These are phyloP conservation scores for Yamadazyma olivae DNA, from an alignment of 805 yeast species.

Conservation along the genomic window DNA sequence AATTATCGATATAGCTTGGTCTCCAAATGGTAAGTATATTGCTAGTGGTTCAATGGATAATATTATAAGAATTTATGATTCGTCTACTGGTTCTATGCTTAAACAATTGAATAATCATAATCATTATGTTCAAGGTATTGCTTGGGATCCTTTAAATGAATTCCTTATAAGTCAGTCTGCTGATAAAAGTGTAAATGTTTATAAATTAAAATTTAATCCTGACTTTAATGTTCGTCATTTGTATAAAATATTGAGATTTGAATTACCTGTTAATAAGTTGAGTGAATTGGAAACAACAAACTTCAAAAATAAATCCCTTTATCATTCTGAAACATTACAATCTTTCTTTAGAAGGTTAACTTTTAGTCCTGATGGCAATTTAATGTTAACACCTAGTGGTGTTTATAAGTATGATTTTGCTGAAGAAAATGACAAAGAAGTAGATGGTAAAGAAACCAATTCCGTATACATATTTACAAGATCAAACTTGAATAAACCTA, in stretches of 20 bases:
- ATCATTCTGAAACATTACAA: constrained; percentile 83
- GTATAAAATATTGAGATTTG: constrained; percentile 15
- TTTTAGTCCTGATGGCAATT: constrained; percentile 87
- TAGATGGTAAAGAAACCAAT: constrained; percentile 41
- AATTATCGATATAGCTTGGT: constrained; percentile 90
- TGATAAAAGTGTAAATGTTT: constrained; percentile 78
- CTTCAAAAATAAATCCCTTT: constrained; percentile 29
- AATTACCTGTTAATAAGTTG: constrained; percentile 10
- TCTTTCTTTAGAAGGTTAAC: constrained; percentile 85
- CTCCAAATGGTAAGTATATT: constrained; percentile 73
- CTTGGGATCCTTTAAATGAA: constrained; percentile 88
- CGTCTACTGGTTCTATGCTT: constrained; percentile 53
- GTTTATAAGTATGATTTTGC: constrained; percentile 37
- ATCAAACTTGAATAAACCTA: constrained; percentile 65
- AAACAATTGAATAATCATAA: constrained; percentile 67
- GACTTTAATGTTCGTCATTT: constrained; percentile 12
- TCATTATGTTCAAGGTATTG: constrained; percentile 93
- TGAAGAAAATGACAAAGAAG: constrained; percentile 13
- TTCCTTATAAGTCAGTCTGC: constrained; percentile 85
- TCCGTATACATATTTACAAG: constrained; percentile 82
- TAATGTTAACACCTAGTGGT: constrained; percentile 75
- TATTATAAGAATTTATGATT: constrained; percentile 64
- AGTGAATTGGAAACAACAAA: background rate
- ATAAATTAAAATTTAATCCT: constrained; percentile 20
- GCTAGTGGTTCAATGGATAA: constrained; percentile 95